Base-by-base conservation (phyloP, 202 grass and related monocot species). In the Digitaria exilis region DNA sequence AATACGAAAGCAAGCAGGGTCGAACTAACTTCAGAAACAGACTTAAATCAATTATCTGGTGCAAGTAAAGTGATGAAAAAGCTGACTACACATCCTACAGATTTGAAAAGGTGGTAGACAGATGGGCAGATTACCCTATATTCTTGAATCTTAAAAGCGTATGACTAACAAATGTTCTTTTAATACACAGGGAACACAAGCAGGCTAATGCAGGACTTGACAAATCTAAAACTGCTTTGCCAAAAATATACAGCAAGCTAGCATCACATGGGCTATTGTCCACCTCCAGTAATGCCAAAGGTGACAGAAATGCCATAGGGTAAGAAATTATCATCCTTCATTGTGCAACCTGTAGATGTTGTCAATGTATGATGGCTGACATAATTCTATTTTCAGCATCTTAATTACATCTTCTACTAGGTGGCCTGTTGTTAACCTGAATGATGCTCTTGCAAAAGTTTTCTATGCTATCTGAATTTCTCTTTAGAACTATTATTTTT, bases 51-150 rank as follows among this genome's bases (percentile, higher is more conserved):
- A 76, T 69, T 64, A 52, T 31, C 44, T 66, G 48, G 73, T 80
- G 75, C 73, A 75, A 76, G 43, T 68, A 87, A 81, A 57, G 39
- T 57, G 43, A 88, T 80, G 5, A 75, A 81, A 88, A 80, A 83
- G 35, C 71, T 69, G 58, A 55, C 86, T 82, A 79, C 58, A 80
- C 82, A 88, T 76, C 57, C 84, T 82, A 64, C 77, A 67, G 78
- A 85, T 55, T 66, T 80, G 78, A 85, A 77, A 86, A 94, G 79
- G 89, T 94, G 73, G 18, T 65, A 72, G 37, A 69, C 17, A 60
- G 37, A 84, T 46, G 69, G 46, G 24, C 64, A 60, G 17, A 72
- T 22, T 84, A 72, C 39, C 84, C 80, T 86, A 43, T 83, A 29
- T 65, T 68, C 37, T 54, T 63, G 56, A 69, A 57, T 69, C 37